Evolutionary conservation across 441 rosid genomes (phyloP), one percentile per base, ranked within the genome.

Genomic region (Theobroma grandiflorum): DNA sequence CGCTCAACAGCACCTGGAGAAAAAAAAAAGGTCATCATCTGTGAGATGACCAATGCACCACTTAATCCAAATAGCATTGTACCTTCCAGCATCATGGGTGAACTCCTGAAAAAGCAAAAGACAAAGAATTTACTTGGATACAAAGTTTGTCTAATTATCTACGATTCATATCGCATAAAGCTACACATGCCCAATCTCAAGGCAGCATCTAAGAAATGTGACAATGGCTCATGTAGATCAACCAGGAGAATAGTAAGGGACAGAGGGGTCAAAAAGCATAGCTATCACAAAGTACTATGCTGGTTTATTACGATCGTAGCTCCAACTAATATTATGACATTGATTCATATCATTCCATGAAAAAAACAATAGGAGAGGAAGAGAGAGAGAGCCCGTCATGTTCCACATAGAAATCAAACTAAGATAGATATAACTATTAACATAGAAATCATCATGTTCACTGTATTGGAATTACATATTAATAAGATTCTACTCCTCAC

Each of bases 31-130:
- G 69, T 95, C 99, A 74, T 97, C 95, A 80, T 97, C 99, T 0
- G 96, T 90, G 52, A 95, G 98, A 86, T 97, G 98, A 12, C 98
- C 99, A 78, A 93, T 97, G 85, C 99, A 97, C 98, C 99, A 97
- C 59, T 97, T 98, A 81, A 97, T 82, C 99, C 99, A 97, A 84
- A 94, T 97, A 52, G 93, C 97, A 90, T 97, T 94, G 45, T 97
- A 95, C 77, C 92, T 26, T 83, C 87, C 91, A 22, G 89, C 78
- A 57, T 84, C 89, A 72, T 98, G 99, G 10, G 92, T 94, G 84
- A 95, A 95, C 79, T 97, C 99, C 99, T 95, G 45, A 72, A 85
- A 14, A 33, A 18, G 55, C 7, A 33, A 67, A 69, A 31, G 6
- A 58, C 53, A 82, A 33, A 75, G 31, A 42, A 33, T 26, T 26